These are phyloP conservation scores for Yamadazyma kitorensis DNA, from an alignment of 805 yeast species.

Conservation along the genomic window DNA sequence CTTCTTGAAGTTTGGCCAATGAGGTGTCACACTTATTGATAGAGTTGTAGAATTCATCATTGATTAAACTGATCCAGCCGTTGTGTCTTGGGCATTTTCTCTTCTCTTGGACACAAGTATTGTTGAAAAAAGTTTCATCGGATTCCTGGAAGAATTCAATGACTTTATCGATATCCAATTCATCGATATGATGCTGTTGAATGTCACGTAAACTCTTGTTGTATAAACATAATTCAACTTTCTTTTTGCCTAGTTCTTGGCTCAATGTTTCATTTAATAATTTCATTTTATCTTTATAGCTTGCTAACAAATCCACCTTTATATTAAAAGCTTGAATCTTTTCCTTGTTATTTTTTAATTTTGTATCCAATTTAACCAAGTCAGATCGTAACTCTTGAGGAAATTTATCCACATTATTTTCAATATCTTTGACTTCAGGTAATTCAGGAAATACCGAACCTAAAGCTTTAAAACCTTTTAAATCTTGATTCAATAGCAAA, in stretches of 20 bases:
- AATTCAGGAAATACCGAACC: slow-evolving; percentile 44
- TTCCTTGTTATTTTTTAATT: slow-evolving; percentile 14
- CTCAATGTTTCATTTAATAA: slow-evolving; percentile 34
- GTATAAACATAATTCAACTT: slow-evolving; percentile 13
- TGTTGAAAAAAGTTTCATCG: slow-evolving; percentile 2
- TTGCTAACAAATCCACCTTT: slow-evolving; percentile 22
- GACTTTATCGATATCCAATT: slow-evolving; percentile 4
- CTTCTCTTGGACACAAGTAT: slow-evolving; percentile 49
- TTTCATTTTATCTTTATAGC: slow-evolving; percentile 36
- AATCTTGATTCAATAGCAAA: slow-evolving; percentile 16
- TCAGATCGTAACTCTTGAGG: slow-evolving; percentile 16
- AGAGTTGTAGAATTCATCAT: slow-evolving; percentile 28
- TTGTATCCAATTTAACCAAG: slow-evolving; percentile 18
- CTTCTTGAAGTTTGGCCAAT: slow-evolving; percentile 30
- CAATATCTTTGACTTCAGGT: slow-evolving; percentile 25
- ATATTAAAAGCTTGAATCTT: slow-evolving; percentile 12
- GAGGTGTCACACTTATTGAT: slow-evolving; percentile 4
- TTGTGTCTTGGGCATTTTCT: slow-evolving; percentile 55
- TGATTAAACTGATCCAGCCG: slow-evolving; percentile 44
- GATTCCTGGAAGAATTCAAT: slow-evolving; percentile 2
- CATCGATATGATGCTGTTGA: neutral
- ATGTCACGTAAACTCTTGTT: slow-evolving; percentile 10
- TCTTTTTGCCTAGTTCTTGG: slow-evolving; percentile 9
- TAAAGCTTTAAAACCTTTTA: slow-evolving; percentile 19
- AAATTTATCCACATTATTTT: slow-evolving; percentile 16